Conservation (phyloP, 441 rosid genomes). For the Francoa sonchifolia region DNA sequence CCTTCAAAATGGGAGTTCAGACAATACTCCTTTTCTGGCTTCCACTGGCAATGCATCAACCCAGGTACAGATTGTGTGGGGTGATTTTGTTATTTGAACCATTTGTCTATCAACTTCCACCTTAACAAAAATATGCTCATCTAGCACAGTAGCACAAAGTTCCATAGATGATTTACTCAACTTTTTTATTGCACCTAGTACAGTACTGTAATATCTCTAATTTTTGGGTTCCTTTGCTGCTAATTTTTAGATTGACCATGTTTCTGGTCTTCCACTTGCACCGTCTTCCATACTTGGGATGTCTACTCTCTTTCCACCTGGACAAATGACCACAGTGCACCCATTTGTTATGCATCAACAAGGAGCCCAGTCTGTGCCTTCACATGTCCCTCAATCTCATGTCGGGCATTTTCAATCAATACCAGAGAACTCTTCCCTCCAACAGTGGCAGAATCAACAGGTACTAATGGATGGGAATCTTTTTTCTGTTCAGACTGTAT, state of each 20-base stretch:
- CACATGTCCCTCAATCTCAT: slow-evolving; percentile 51
- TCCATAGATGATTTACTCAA: too few species aligned
- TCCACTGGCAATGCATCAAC: slow-evolving; percentile 32
- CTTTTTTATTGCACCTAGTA: too few species aligned
- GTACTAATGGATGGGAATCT: slow-evolving; percentile 19
- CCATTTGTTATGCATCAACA: slow-evolving; percentile 72
- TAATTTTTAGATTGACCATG: slow-evolving; percentile 34
- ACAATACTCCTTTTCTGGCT: slow-evolving; percentile 28
- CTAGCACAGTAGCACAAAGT: too few species aligned
- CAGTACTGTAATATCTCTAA: not conserved
- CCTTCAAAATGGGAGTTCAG: slow-evolving; percentile 39
- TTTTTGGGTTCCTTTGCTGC: slow-evolving; percentile 4
- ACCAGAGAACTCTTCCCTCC: slow-evolving; percentile 31
- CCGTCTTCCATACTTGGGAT: slow-evolving; percentile 55
- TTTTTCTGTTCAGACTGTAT: not conserved
- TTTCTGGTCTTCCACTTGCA: slow-evolving; percentile 38
- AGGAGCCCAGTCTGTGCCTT: slow-evolving; percentile 50
- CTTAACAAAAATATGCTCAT: too few species aligned
- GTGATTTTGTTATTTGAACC: too few species aligned
- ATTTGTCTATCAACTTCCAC: too few species aligned
- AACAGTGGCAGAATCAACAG: slow-evolving; percentile 73
- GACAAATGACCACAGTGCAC: slow-evolving; percentile 65
- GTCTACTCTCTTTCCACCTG: slow-evolving; percentile 64
- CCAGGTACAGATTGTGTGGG: too few species aligned
- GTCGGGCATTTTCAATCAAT: slow-evolving; percentile 42